These are phyloP conservation scores for Kwoniella sp. DNA, from an alignment of 768 basidiomycete genomes.

Conservation along the genomic window DNA sequence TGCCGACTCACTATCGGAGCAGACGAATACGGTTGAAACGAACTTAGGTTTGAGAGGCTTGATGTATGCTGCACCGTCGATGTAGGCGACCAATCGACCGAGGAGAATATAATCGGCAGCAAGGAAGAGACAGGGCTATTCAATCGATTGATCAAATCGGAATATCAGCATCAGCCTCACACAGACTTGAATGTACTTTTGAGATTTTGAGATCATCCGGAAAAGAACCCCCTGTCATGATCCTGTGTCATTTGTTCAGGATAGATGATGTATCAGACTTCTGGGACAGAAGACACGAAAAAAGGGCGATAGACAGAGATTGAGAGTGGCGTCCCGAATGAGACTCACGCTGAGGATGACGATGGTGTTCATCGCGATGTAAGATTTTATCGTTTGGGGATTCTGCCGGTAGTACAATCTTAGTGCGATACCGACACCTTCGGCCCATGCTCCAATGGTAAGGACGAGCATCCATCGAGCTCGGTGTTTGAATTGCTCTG, in stretches of 20 bases:
- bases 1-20: slow-evolving; percentile 38
- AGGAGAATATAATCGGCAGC: slow-evolving; percentile 53
- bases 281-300: too few species aligned
- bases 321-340: neutral
- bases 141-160: neutral
- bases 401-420: slow-evolving; percentile 41
- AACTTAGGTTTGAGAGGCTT: slow-evolving; percentile 43
- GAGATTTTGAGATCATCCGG: too few species aligned
- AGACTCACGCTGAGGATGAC: slow-evolving; percentile 46
- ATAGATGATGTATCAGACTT: too few species aligned
- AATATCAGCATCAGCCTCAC: neutral
- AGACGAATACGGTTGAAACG: slow-evolving; percentile 45
- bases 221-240: too few species aligned
- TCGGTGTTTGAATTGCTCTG: slow-evolving; percentile 27
- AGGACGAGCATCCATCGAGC: slow-evolving; percentile 47
- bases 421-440: slow-evolving; percentile 46
- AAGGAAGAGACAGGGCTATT: slow-evolving; percentile 52
- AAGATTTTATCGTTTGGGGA: slow-evolving; percentile 37
- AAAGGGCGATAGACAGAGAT: too few species aligned
- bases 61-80: slow-evolving; percentile 42
- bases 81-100: slow-evolving; percentile 44
- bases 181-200: too few species aligned
- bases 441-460: slow-evolving; percentile 48
- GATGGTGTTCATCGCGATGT: slow-evolving; percentile 49
- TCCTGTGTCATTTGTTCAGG: too few species aligned